phyloP scores from a whole-genome alignment of 768 basidiomycete species.

The Tricholoma saponaceum region DNA sequence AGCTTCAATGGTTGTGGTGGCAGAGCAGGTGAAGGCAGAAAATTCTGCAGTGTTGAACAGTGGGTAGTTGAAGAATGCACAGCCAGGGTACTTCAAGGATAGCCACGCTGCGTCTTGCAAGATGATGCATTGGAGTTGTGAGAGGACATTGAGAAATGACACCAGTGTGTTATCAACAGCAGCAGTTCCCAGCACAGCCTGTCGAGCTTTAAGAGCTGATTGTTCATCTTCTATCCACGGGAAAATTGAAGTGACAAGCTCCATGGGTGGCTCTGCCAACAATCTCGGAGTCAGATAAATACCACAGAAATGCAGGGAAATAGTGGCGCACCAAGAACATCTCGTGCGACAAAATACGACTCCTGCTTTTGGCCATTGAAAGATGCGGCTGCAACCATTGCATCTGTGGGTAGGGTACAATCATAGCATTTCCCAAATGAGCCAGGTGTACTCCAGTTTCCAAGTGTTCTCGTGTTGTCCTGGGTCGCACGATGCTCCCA shows the following conservation, averaged over 20 bases:
- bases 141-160: conserved; percentile 14
- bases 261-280: conserved; percentile 18
- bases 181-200: not conserved
- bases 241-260: conserved; percentile 15
- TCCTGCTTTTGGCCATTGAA: conserved; percentile 23
- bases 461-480: conserved; percentile 26
- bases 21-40: not conserved
- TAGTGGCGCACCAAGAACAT: conserved; percentile 16
- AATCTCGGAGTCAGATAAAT: not conserved
- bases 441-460: conserved; percentile 25
- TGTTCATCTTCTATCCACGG: conserved; percentile 24
- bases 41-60: not conserved
- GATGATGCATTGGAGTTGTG: not conserved
- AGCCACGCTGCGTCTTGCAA: not conserved
- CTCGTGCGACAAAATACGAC: conserved; percentile 20
- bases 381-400: conserved; percentile 27
- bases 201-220: conserved; percentile 1
- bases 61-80: not conserved
- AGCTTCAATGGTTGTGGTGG: not conserved
- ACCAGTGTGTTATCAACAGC: conserved; percentile 22
- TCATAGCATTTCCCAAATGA: conserved; percentile 22
- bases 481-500: conserved; percentile 22
- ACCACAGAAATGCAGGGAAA: not conserved
- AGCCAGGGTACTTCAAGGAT: not conserved
- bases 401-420: conserved; percentile 21